Conservation (phyloP, 805 yeast genomes). For the Wickerhamomyces chambardii region DNA sequence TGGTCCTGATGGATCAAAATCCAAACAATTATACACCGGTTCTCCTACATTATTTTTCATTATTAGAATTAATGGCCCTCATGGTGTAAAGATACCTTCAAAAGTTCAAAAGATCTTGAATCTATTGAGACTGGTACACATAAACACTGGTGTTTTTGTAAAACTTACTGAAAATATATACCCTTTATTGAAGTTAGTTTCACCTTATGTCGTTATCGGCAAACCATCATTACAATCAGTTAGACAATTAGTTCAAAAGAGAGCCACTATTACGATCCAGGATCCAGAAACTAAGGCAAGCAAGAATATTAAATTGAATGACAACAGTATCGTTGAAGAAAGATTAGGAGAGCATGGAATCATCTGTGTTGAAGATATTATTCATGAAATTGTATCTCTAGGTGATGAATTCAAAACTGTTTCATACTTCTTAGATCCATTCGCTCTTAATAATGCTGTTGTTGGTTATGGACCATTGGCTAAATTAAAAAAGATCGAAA, state of each 20-base stretch:
- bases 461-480: constrained; percentile 70
- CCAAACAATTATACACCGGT: constrained; percentile 28
- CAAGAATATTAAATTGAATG: constrained; percentile 48
- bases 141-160: constrained; percentile 66
- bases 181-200: constrained; percentile 56
- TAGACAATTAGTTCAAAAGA: constrained; percentile 66
- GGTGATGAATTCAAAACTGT: constrained; percentile 59
- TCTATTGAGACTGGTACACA: constrained; percentile 49
- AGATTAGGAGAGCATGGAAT: constrained; percentile 59
- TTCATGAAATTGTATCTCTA: constrained; percentile 57
- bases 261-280: constrained; percentile 45
- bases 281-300: constrained; percentile 21
- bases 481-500: constrained; percentile 54
- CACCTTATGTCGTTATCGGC: constrained; percentile 71
- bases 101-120: constrained; percentile 51
- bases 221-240: constrained; percentile 66
- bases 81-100: constrained; percentile 55
- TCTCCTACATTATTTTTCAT: constrained; percentile 50
- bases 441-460: constrained; percentile 59
- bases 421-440: constrained; percentile 59
- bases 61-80: constrained; percentile 58
- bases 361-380: constrained; percentile 74
- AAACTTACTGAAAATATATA: constrained; percentile 49
- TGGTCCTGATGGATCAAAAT: constrained; percentile 20
- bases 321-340: constrained; percentile 70